Evolutionary conservation across 163 green algal species (phyloP).

Genomic region (Prototheca wickerhamii): DNA sequence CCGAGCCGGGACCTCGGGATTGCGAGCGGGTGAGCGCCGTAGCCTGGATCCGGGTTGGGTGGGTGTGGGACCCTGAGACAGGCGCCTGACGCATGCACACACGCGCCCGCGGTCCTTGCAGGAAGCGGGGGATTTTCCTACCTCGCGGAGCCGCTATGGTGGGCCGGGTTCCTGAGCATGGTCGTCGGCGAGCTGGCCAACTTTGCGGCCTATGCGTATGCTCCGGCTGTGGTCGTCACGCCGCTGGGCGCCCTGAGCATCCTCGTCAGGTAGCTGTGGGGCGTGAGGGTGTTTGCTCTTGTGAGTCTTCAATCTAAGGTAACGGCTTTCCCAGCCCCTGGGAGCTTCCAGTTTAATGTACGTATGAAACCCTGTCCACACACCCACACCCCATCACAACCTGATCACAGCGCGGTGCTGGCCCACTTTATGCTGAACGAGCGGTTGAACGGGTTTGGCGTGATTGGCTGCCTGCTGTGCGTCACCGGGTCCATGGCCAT

Average conservation of each 20-base stretch:
- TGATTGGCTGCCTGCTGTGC: constrained; percentile 88
- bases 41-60: neutral
- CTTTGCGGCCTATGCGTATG: constrained; percentile 96
- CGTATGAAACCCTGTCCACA: too few relatives aligned
- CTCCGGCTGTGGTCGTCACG: constrained; percentile 90
- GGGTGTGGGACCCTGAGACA: neutral
- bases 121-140: constrained; percentile 88
- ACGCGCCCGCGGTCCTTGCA: constrained; percentile 20
- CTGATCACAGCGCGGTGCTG: constrained; percentile 70
- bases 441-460: constrained; percentile 85
- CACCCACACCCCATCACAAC: neutral
- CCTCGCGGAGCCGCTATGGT: constrained; percentile 90
- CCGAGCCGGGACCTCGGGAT: constrained; percentile 51
- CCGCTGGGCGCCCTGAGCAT: constrained; percentile 79
- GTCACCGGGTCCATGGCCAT: constrained; percentile 82
- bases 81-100: neutral
- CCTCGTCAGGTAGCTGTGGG: constrained; percentile 49
- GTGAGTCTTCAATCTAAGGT: neutral
- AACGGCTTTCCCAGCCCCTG: too few relatives aligned
- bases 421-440: constrained; percentile 87
- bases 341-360: too few relatives aligned
- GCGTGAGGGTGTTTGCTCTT: neutral
- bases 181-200: constrained; percentile 87
- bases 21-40: constrained; percentile 41
- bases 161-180: constrained; percentile 85